Percentiles rank a stretch among this genome's conserved stretches.
These are phyloP conservation scores for Exophiala calicioides DNA, from an alignment of 2,329 filamentous ascomycete genomes.

Conservation along the genomic window DNA sequence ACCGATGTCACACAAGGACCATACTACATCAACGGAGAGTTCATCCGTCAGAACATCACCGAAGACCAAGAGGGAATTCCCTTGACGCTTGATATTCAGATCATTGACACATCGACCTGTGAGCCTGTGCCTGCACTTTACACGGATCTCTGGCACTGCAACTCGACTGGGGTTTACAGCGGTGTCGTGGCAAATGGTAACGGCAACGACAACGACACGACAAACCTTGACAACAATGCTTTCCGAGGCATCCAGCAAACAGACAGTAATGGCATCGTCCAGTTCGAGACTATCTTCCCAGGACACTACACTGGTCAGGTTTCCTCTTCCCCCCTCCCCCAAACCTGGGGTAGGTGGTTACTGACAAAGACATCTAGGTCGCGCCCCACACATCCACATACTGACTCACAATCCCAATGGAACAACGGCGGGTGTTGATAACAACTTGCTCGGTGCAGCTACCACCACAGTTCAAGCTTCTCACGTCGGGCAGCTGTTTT, in stretches of 20 bases:
- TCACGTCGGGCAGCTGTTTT: constrained; percentile 67
- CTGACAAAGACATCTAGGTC: constrained; percentile 16
- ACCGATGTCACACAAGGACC: constrained; percentile 58
- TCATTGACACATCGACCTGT: constrained; percentile 45
- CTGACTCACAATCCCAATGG: constrained; percentile 36
- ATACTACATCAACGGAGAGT: constrained; percentile 50
- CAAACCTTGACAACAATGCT: constrained; percentile 46
- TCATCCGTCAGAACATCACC: constrained; percentile 41
- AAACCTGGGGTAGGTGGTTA: too few species aligned
- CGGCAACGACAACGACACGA: constrained; percentile 40
- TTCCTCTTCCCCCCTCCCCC: too few species aligned
- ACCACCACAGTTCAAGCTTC: constrained; percentile 58
- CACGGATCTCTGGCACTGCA: constrained; percentile 46
- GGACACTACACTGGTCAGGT: constrained; percentile 48
- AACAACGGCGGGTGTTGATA: constrained; percentile 38
- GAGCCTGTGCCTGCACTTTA: constrained; percentile 41
- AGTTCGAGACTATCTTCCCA: constrained; percentile 48
- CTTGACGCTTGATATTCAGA: constrained; percentile 45
- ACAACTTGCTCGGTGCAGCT: constrained; percentile 35
- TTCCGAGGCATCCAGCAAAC: constrained; percentile 49
- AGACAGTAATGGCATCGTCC: constrained; percentile 44
- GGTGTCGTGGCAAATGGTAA: constrained; percentile 41
- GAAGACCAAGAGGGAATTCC: constrained; percentile 42
- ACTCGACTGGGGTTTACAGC: constrained; percentile 44
- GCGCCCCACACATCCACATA: constrained; percentile 41